A percentile compares a stretch with the other conserved stretches of the same genome.
Conservation (phyloP, 768 basidiomycete genomes). For the Gymnopilus junonius region DNA sequence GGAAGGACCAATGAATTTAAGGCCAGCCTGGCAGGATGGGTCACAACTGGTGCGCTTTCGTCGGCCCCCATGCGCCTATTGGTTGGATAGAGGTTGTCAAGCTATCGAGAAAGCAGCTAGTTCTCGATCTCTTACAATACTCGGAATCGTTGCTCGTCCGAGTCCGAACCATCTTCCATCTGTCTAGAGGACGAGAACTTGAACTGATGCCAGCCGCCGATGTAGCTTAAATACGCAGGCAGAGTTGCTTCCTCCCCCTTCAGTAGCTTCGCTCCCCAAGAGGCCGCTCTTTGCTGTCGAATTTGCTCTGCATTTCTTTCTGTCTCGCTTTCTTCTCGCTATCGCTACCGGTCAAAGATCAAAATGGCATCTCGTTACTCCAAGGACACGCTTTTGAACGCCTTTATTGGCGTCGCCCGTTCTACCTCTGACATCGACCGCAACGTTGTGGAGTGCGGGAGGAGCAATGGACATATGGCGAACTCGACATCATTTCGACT, state of each 20-base stretch:
- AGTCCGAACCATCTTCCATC: neutral
- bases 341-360: conserved; percentile 6
- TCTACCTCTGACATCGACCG: conserved; percentile 20
- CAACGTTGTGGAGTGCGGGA: conserved; percentile 33
- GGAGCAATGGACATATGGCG: conserved; percentile 37
- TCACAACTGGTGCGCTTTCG: neutral
- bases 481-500: conserved; percentile 36
- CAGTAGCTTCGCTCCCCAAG: neutral
- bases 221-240: neutral
- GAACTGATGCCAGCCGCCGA: neutral
- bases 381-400: conserved; percentile 24
- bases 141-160: neutral
- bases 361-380: conserved; percentile 21
- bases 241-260: neutral
- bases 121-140: neutral
- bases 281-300: neutral
- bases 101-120: neutral
- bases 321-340: neutral
- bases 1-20: neutral
- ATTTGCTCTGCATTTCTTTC: neutral
- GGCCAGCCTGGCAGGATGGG: neutral
- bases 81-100: conserved; percentile 11
- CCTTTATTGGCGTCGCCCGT: conserved; percentile 23
- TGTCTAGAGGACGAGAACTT: neutral
- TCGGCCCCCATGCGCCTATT: conserved; percentile 2